Base-by-base conservation (phyloP, 441 rosid species). In the Gossypium schwendimanii region DNA sequence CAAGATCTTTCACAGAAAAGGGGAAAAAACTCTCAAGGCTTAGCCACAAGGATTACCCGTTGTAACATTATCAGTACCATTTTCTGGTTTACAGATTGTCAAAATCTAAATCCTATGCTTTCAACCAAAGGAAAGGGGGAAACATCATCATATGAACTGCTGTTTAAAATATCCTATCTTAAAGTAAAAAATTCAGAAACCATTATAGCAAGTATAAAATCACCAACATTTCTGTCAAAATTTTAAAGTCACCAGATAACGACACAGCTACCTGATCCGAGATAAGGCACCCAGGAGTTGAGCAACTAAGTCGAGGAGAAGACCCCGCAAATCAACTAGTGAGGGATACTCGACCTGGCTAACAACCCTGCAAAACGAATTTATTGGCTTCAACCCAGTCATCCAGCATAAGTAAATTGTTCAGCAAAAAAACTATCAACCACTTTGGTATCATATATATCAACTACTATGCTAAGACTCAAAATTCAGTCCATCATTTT, bases 321-420 rank as follows among this genome's bases (percentile, higher is more conserved):
- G 97, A 76, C 99, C 96, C 41, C 99, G 89, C 87, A 93, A 87
- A 89, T 96, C 99, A 72, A 96, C 97, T 83, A 96, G 84, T 41
- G 99, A 96, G 71, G 99, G 99, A 81, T 96, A 93, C 59, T 96
- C 99, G 63, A 93, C 88, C 86, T 96, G 98, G 86, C 98, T 96
- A 67, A 96, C 99, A 86, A 96, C 92, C 85, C 99, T 96, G 88
- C 79, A 80, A 65, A 4, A 39, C 65, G 66, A 73, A 44, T 24
- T 75, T 63, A 80, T 70, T 52, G 75, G 75, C 68, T 57, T 6
- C 20, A 54, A 44, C 31, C 15, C 23, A 28, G 44, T 67, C 47
- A 49, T 58, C 53, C 23, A 60, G 67, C 55, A 53, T 50, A 59
- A 59, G 71, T 17, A 69, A 63, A 45, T 17, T 17, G 33, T 55